Conservation (phyloP, 2,329 filamentous ascomycete genomes). For the Tolypocladium paradoxum region DNA sequence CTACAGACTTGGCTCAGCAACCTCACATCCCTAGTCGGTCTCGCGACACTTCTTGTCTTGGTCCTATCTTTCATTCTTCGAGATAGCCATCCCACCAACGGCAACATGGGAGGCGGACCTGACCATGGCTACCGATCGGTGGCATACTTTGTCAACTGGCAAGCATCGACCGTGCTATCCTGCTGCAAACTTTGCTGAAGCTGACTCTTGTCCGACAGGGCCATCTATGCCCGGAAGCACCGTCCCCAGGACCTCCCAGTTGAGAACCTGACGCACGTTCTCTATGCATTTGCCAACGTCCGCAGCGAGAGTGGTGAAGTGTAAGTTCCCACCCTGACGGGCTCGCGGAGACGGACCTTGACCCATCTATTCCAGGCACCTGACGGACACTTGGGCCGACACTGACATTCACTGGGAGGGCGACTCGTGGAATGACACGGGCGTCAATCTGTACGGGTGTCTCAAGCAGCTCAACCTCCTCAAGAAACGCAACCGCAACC, state of each 20-base stretch:
- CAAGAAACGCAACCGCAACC: conserved; percentile 68
- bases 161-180: neutral
- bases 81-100: neutral
- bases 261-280: conserved; percentile 74
- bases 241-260: conserved; percentile 74
- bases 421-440: conserved; percentile 60
- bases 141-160: conserved; percentile 66
- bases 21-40: neutral
- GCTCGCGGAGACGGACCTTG: neutral
- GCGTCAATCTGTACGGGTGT: conserved; percentile 79
- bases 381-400: conserved; percentile 55
- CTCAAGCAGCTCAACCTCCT: conserved; percentile 80
- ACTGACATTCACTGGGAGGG: conserved; percentile 63
- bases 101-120: conserved; percentile 2
- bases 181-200: conserved; percentile 5
- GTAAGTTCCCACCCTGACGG: conserved; percentile 21
- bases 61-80: neutral
- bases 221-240: conserved; percentile 78
- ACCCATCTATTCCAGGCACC: conserved; percentile 20
- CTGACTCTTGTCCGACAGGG: conserved; percentile 31
- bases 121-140: conserved; percentile 50
- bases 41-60: neutral
- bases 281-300: conserved; percentile 88
- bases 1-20: neutral
- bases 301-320: conserved; percentile 71